A percentile compares a stretch with the other conserved stretches of the same genome.
Evolutionary conservation across 148 eudicot genomes (phyloP).

Genomic region (Fagopyrum esculentum): DNA sequence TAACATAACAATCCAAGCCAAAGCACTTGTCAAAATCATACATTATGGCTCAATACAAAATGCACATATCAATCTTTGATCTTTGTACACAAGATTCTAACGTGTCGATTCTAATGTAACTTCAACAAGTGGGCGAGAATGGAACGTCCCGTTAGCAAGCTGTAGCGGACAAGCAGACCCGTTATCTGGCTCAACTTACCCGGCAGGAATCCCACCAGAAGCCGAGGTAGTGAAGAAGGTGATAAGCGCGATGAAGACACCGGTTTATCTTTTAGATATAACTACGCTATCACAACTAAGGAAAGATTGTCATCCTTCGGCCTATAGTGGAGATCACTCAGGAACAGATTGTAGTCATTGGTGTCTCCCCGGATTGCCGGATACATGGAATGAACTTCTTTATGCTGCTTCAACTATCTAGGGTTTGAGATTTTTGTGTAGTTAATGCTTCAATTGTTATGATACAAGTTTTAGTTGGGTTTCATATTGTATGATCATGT

Average conservation of each 20-base stretch:
- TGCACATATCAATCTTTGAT: background rate
- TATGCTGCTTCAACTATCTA: conserved; percentile 25
- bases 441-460: background rate
- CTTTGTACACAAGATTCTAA: background rate
- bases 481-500: conserved; percentile 1
- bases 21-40: background rate
- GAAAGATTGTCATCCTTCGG: conserved; percentile 70
- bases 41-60: background rate
- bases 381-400: conserved; percentile 67
- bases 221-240: conserved; percentile 34
- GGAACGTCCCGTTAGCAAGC: conserved; percentile 37
- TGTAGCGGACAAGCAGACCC: conserved; percentile 60
- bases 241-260: conserved; percentile 35
- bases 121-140: conserved; percentile 48
- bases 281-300: conserved; percentile 64
- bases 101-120: background rate
- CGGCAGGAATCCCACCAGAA: conserved; percentile 56
- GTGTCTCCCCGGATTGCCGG: conserved; percentile 83
- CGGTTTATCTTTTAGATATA: conserved; percentile 56
- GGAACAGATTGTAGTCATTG: conserved; percentile 76
- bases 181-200: conserved; percentile 57
- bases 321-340: conserved; percentile 42
- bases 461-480: background rate
- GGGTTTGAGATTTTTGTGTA: background rate
- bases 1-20: background rate